Conservation (phyloP, 495 filamentous ascomycete genomes). For the Trypethelium eluteriae region DNA sequence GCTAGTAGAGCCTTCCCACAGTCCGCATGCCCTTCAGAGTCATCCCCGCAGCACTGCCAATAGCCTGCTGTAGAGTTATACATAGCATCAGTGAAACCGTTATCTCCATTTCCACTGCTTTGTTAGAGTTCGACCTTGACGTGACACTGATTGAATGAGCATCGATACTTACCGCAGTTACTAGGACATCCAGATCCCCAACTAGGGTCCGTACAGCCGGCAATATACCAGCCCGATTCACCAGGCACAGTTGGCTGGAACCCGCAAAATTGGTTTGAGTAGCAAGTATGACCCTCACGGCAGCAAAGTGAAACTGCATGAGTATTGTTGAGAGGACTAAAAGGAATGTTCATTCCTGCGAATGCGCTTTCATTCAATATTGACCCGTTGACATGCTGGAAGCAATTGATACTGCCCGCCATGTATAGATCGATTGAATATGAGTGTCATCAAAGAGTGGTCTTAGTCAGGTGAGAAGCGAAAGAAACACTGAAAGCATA, state of each 20-base stretch:
- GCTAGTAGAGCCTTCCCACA: neutral
- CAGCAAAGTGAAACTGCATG: neutral
- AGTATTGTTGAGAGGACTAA: neutral
- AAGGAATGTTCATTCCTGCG: neutral
- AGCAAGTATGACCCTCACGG: neutral
- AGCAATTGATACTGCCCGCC: neutral
- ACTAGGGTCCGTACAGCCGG: neutral
- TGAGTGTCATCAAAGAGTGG: neutral
- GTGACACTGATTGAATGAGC: neutral
- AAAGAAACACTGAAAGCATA: too few species aligned
- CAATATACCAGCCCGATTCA: neutral
- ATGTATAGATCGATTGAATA: neutral
- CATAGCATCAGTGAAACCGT: neutral
- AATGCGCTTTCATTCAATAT: neutral
- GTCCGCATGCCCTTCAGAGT: neutral
- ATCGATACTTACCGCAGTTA: neutral
- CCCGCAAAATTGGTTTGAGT: neutral
- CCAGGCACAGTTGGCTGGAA: neutral
- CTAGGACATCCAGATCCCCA: neutral
- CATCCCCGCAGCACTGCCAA: neutral
- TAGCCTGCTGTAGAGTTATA: neutral
- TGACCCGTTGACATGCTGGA: too few species aligned
- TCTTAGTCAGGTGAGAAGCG: too few species aligned
- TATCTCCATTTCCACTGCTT: neutral
- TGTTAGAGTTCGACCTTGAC: neutral